Evolutionary conservation across 805 yeast genomes (phyloP).

Genomic region (Ogataea polymorpha): DNA sequence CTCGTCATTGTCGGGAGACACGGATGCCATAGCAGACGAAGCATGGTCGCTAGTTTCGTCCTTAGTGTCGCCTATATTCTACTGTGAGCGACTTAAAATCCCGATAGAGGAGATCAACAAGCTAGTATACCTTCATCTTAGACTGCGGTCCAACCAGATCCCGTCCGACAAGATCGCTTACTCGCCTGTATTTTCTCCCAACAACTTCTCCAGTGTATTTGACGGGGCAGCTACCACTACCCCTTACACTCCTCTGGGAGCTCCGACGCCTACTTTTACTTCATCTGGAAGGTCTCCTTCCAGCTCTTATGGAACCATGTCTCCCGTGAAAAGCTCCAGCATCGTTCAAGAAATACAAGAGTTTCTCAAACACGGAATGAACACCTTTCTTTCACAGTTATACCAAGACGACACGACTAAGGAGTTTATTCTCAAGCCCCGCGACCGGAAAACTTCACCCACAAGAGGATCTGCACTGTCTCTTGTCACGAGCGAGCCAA

Average conservation of each 20-base stretch:
- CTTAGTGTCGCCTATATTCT: constrained; percentile 44
- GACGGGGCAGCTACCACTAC: constrained; percentile 1
- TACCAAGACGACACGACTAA: constrained; percentile 29
- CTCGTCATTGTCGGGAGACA: constrained; percentile 31
- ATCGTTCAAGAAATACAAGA: constrained; percentile 46
- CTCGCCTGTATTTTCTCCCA: constrained; percentile 14
- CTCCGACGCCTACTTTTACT: constrained; percentile 24
- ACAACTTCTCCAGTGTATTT: constrained; percentile 1
- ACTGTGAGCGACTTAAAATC: constrained; percentile 44
- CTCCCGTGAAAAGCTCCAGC: constrained; percentile 28
- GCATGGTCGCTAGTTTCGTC: constrained; percentile 47
- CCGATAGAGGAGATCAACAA: constrained; percentile 59
- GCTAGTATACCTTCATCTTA: constrained; percentile 38
- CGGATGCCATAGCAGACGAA: constrained; percentile 42
- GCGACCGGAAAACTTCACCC: constrained; percentile 1
- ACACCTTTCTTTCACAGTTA: constrained; percentile 20
- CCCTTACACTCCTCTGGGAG: constrained; percentile 21
- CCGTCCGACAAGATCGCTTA: constrained; percentile 3
- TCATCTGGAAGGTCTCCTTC: constrained; percentile 18
- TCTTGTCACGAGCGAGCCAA: constrained; percentile 16
- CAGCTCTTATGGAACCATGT: constrained; percentile 15
- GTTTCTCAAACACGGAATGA: constrained; percentile 42
- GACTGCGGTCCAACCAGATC: constrained; percentile 21
- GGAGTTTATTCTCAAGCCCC: constrained; percentile 30
- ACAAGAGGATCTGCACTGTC: constrained; percentile 31